Percentiles rank a stretch among this genome's conserved stretches.
phyloP scores from a whole-genome alignment of 352 stramenopile genomes.

The Pythium monospermum region DNA sequence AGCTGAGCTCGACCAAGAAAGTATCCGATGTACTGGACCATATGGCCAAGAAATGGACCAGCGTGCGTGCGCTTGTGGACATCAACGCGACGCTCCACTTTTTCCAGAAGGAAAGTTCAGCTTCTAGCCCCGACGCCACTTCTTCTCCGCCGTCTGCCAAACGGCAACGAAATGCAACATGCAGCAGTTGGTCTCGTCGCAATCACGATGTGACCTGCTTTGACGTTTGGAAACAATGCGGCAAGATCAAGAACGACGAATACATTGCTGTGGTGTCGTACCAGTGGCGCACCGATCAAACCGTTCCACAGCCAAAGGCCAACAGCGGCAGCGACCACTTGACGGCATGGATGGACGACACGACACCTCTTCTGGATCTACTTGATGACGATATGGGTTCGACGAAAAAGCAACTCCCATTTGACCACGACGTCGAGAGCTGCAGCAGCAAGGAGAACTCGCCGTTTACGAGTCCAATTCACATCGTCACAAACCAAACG shows the following conservation, averaged over 20 bases:
- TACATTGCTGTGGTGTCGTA: slow-evolving; percentile 75
- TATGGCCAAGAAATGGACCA: slow-evolving; percentile 72
- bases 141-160: background rate
- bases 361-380: slow-evolving; percentile 10
- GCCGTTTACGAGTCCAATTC: slow-evolving; percentile 7
- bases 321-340: background rate
- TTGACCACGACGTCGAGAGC: slow-evolving; percentile 1
- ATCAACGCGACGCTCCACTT: slow-evolving; percentile 37
- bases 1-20: slow-evolving; percentile 72
- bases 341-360: slow-evolving; percentile 9
- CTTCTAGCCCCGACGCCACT: slow-evolving; percentile 1
- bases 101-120: slow-evolving; percentile 35
- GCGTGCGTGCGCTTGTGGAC: slow-evolving; percentile 32
- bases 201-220: slow-evolving; percentile 54
- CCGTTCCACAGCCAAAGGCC: too few species aligned
- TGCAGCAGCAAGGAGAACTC: slow-evolving; percentile 16
- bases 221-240: slow-evolving; percentile 66
- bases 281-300: slow-evolving; percentile 27
- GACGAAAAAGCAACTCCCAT: slow-evolving; percentile 12
- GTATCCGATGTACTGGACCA: slow-evolving; percentile 71
- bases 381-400: background rate
- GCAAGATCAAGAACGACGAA: slow-evolving; percentile 54
- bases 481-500: background rate
- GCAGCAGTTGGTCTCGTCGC: slow-evolving; percentile 32
- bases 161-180: background rate